phyloP scores from a whole-genome alignment of 768 basidiomycete genomes.

The Leccinum imitatum region DNA sequence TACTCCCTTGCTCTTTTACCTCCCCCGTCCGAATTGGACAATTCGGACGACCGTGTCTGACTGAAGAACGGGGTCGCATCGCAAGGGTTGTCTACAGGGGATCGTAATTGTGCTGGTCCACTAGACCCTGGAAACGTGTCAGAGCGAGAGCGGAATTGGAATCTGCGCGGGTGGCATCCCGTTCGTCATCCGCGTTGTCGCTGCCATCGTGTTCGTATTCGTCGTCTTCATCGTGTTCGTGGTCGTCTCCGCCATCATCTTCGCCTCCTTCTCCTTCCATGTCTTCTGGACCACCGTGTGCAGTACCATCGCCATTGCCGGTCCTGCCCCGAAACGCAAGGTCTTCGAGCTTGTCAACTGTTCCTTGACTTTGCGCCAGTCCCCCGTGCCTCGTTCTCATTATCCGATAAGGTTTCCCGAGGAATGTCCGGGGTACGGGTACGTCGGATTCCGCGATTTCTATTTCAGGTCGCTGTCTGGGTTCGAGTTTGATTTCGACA shows the following conservation, averaged over 20 bases:
- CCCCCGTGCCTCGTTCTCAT: background rate
- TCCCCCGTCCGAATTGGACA: background rate
- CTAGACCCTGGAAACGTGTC: background rate
- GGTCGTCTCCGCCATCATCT: background rate
- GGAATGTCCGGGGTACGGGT: conserved; percentile 16
- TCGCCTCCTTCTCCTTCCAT: background rate
- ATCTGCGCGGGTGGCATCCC: background rate
- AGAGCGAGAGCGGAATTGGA: conserved; percentile 6
- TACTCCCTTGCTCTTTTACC: background rate
- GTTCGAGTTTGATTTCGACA: background rate
- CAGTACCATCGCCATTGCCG: background rate
- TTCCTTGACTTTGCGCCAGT: background rate
- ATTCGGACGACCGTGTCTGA: background rate
- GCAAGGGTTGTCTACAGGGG: background rate
- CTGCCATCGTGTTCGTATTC: background rate
- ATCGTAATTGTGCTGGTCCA: background rate
- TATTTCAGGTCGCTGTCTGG: background rate
- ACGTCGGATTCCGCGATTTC: background rate
- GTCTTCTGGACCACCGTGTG: background rate
- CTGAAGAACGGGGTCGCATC: background rate
- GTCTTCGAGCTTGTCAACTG: background rate
- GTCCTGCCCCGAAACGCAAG: background rate
- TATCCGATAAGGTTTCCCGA: conserved; percentile 13
- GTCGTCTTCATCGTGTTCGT: background rate
- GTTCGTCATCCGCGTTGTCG: background rate